Evolutionary conservation across 768 basidiomycete species (phyloP), one percentile per base, ranked within the genome.

Genomic region (Pleurotus djamor): DNA sequence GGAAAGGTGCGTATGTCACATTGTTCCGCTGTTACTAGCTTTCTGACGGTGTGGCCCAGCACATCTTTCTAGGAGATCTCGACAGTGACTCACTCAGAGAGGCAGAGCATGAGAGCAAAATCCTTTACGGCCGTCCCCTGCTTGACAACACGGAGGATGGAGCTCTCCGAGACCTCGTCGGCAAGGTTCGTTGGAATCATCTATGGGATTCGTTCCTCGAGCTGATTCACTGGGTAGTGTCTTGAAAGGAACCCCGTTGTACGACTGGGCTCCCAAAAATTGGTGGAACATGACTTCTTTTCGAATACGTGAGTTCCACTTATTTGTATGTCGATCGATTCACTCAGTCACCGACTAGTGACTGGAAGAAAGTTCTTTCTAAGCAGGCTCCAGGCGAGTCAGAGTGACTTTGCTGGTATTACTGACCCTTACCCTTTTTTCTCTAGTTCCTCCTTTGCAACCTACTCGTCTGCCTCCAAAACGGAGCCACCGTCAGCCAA

Each of bases 171-270:
- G 79, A 82, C 66, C 67, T 86, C 45, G 75, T 85, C 13, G 48
- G 65, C 5, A 79, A 78, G 71, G 85, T 83, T 59, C 16, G 73
- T 38, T n/a, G 28, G 37, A 8, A 45, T 5, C 16, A 13, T 10
- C 43, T 34, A n/a, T 10, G 36, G 45, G 13, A n/a, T 6, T 17
- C 13, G 5, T 4, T 60, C 17, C 33, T 21, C 5, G 33, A 37
- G 41, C 13, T 64, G 51, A 47, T 54, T 32, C 12, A 54, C 52
- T 28, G 43, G 12, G 13, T 66, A 86, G 84, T 86, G 84, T 60
- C 66, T 86, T 14, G 79, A 86, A 69, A 77, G 80, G 21, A 86
- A 87, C 66, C 78, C 86, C 12, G 67, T 72, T 3, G 63, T 82
- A 28, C 80, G 85, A 37, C 66, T 74, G 52, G 70, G 68, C 57